phyloP scores from a whole-genome alignment of 768 basidiomycete genomes.

The Collybia sordida region DNA sequence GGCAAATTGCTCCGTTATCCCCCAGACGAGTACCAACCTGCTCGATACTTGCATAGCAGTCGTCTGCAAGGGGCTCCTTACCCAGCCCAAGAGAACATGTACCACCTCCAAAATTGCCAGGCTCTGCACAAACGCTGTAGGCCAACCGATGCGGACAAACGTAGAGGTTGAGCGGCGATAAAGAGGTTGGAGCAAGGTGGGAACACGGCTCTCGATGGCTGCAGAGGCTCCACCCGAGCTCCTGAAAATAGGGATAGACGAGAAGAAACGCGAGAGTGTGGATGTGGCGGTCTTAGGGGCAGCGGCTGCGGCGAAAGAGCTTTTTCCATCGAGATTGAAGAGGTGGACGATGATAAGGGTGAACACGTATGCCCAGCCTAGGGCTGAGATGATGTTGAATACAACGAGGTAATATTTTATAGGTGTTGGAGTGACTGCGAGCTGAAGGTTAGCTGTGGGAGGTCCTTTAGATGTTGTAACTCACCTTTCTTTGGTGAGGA shows the following conservation, averaged over 20 bases:
- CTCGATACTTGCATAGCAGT: conserved; percentile 81
- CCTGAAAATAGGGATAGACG: conserved; percentile 33
- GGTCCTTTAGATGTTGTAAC: neutral
- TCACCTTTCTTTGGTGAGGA: conserved; percentile 6
- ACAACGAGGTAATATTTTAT: conserved; percentile 65
- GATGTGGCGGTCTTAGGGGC: conserved; percentile 32
- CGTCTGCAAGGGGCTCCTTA: conserved; percentile 72
- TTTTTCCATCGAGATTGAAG: conserved; percentile 40
- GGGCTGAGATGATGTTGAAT: conserved; percentile 76
- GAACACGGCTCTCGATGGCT: conserved; percentile 35
- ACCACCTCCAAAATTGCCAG: conserved; percentile 81
- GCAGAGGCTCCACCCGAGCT: conserved; percentile 20
- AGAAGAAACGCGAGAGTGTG: conserved; percentile 33
- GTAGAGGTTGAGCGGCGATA: conserved; percentile 55
- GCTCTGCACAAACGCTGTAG: conserved; percentile 77
- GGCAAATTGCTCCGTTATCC: conserved; percentile 64
- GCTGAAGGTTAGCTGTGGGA: neutral
- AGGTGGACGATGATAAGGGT: conserved; percentile 51
- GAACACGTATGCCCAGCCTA: conserved; percentile 79
- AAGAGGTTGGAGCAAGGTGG: conserved; percentile 38
- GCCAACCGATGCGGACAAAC: conserved; percentile 58
- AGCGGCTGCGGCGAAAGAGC: conserved; percentile 21
- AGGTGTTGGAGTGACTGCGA: conserved; percentile 20
- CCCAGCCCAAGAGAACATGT: conserved; percentile 78
- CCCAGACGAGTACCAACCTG: conserved; percentile 85